phyloP scores from a whole-genome alignment of 352 stramenopile species.

The Phytopythium ostracodes region DNA sequence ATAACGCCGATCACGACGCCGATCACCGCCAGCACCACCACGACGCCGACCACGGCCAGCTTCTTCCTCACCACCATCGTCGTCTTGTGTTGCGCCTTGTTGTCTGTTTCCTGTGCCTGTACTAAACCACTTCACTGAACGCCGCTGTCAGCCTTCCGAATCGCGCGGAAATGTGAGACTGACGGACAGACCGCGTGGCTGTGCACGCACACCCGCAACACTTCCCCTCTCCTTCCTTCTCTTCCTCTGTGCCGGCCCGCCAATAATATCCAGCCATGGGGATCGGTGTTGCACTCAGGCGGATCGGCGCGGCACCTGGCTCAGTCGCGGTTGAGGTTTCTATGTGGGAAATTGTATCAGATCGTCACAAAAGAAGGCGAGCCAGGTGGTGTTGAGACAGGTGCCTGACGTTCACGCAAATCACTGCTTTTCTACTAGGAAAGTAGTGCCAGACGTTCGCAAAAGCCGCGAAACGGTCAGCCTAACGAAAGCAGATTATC shows the following conservation, averaged over 20 bases:
- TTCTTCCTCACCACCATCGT: conserved; percentile 31
- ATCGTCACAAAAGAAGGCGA: background rate
- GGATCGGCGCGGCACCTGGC: background rate
- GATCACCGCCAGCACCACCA: conserved; percentile 44
- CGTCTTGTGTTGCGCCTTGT: background rate
- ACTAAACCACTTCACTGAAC: background rate
- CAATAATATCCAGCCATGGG: conserved; percentile 1
- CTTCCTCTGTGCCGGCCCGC: background rate
- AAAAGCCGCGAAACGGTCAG: no score
- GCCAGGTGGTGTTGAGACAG: background rate
- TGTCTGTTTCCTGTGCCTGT: conserved; percentile 7
- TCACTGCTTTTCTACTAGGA: no score
- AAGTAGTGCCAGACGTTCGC: no score
- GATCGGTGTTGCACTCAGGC: background rate
- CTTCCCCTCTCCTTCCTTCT: no score
- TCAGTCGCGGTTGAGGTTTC: conserved; percentile 1
- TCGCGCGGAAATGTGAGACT: conserved; percentile 6
- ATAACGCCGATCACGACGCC: conserved; percentile 44
- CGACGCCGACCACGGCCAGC: conserved; percentile 27
- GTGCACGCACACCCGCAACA: background rate
- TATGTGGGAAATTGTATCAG: background rate
- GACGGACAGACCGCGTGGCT: background rate
- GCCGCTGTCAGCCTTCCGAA: background rate
- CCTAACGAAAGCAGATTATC: no score
- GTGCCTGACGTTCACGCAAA: no score